phyloP scores from a whole-genome alignment of 257 asterid genomes.

The Cynanchum wilfordii region DNA sequence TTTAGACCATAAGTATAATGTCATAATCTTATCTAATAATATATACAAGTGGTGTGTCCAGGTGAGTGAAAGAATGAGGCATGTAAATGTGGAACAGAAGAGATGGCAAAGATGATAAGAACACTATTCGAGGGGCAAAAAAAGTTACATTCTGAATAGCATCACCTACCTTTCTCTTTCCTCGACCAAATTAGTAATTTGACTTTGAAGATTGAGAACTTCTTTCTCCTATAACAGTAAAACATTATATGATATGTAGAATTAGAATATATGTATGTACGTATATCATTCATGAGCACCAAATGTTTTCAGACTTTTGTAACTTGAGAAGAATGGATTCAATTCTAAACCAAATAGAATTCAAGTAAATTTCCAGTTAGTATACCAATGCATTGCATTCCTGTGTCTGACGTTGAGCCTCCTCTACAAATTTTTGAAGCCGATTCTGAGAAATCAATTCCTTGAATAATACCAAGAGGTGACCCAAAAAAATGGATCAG shows the following conservation, averaged over 20 bases:
- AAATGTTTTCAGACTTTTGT: neutral
- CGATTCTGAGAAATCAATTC: conserved; percentile 64
- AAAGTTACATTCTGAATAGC: neutral
- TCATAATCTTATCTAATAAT: neutral
- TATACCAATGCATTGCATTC: conserved; percentile 54
- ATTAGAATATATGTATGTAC: no score
- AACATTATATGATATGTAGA: conserved; percentile 19
- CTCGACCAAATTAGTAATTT: conserved; percentile 50
- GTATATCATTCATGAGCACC: neutral
- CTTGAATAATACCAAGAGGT: conserved; percentile 28
- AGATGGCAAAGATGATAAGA: no score
- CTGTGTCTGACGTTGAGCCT: conserved; percentile 61
- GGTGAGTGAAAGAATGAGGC: neutral
- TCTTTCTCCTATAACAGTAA: conserved; percentile 53
- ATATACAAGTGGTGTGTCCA: no score
- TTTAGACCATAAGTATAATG: neutral
- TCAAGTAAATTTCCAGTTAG: conserved; percentile 6
- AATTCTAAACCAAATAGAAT: conserved; percentile 8
- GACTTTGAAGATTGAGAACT: conserved; percentile 44
- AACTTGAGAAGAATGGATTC: neutral
- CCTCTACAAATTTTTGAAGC: conserved; percentile 68
- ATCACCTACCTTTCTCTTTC: conserved; percentile 61
- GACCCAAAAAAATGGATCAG: conserved; percentile 7
- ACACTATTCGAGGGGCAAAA: neutral
- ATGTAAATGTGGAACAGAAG: neutral